Evolutionary conservation across 768 basidiomycete species (phyloP), one percentile per base, ranked within the genome.

Genomic region (Clitopilus passeckerianus): DNA sequence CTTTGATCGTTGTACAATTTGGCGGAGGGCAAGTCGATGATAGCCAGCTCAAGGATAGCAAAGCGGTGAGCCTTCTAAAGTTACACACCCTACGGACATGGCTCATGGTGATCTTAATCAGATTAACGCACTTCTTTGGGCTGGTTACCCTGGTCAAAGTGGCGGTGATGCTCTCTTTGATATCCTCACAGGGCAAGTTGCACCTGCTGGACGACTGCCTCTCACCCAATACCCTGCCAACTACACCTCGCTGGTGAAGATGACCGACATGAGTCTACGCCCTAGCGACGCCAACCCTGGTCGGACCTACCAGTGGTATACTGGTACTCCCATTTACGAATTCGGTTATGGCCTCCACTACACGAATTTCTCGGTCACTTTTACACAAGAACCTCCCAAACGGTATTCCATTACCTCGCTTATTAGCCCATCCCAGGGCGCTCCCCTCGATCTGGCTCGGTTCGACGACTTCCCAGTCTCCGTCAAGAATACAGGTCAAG

Each of bases 231-330:
- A 85, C 65, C 80, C 81, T 9, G 75, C 77, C 15, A 71, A 65
- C 61, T 85, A 80, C 65, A 72, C 77, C 16, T 65, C 77, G 58
- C 70, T 78, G 61, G 73, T 85, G 14, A 73, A 74, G 0, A 84
- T 85, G 83, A 84, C 83, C 5, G 80, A 86, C 68, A 86, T 86
- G 83, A 72, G 67, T 2, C 68, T 85, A 34, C 82, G 80, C 20
- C 80, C 83, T 5, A 77, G 74, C 63, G 62, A 68, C 34, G 73
- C 72, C 54, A 81, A 76, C 61, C 83, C 83, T 0, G 83, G 83
- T 12, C 75, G 83, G 34, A 84, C 83, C 10, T 85, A 85, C 69
- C 82, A 78, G 62, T 86, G 83, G 83, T 84, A 77, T 71, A 74
- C 72, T 23, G 81, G 76, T 10, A 73, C 73, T 15, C 77, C 82